Base-by-base conservation (phyloP, 2,329 filamentous ascomycete species). In the Claviceps capensis region DNA sequence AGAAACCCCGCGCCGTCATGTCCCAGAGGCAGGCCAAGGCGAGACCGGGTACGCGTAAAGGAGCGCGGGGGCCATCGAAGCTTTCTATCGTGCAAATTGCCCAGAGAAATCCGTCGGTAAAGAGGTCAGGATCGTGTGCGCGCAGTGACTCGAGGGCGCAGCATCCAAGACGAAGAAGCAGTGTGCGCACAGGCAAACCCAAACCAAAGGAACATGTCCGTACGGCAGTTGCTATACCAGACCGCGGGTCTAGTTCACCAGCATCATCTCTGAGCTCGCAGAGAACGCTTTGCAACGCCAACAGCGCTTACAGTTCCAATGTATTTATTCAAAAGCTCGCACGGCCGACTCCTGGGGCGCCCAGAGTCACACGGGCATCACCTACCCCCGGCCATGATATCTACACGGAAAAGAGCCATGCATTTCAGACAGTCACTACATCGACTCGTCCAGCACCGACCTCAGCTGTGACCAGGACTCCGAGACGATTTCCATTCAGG, bases 271-370 rank as follows among this genome's bases (percentile, higher is more conserved):
- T 72, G 48, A 63, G 57, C 14, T 68, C 70, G 1, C 65, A 65
- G 16, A 73, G 70, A 51, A 63, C 72, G 5, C 64, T 78, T n/a
- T 71, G 73, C 36, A 80, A 80, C 55, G 72, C 76, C 41, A 79
- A 82, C 58, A 82, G 78, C 26, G 78, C 78, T 16, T 83, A 82
- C 58, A 77, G 77, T 58, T 82, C 78, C 7, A 81, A 75, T 58
- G 67, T 77, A 4, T 82, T 79, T 13, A 62, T 81, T 17, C 71
- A 75, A 41, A 81, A 78, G 0, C 69, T 76, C n/a, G 63, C 61
- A 26, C 67, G 62, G 50, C 65, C 68, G 22, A 59, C 63, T 8
- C 26, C 26, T 30, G 69, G 65, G 22, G 22, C 37, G 16, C 17
- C 22, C 14, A 5, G 7, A 19, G 37, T 26, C 17, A 37, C 34